Evolutionary conservation across 2,329 filamentous ascomycete species (phyloP), one percentile per base, ranked within the genome.

Genomic region (Fusarium luffae): DNA sequence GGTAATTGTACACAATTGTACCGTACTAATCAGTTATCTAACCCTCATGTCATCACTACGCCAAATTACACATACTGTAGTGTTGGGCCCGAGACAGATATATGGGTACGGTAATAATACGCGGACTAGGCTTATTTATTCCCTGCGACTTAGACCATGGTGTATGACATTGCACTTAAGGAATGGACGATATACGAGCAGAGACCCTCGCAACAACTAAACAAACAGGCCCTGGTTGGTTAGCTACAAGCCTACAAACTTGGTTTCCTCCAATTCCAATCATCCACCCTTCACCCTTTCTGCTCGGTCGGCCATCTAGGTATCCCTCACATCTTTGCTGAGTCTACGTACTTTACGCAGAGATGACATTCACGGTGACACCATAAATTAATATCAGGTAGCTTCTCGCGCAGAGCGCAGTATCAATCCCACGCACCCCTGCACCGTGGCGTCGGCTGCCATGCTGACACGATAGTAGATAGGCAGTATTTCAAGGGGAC

Each of bases 401-500:
- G 47, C 30, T 50, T 50, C 30, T 37, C 23, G 47, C 47, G 21
- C 34, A 50, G 47, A 50, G 32, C 47, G 30, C 47, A 50, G 21
- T 55, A 43, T 37, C 16, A 40, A 56, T 55, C 27, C 60, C 65
- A 69, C 59, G 54, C 54, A 50, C 65, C 67, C 66, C 54, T 70
- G 49, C 42, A 52, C 41, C 46, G 44, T 66, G 59, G 63, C 63
- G 59, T 43, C 21, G 28, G 47, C 28, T 49, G 50, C 51, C 51
- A 55, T 54, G 50, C 55, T 70, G 59, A 63, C 52, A 59, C 63
- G 48, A 66, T 71, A 71, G 66, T 63, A 50, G 47, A 50, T 50
- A 32, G n/a, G 34, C 25, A 58, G 16, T 27, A 42, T 51, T 50
- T 58, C 30, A 43, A 48, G 21, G 32, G 42, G 28, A 25, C 46